Base-by-base conservation (phyloP, 1,284 basidiomycete genomes). In the Ganoderma resinaceum region DNA sequence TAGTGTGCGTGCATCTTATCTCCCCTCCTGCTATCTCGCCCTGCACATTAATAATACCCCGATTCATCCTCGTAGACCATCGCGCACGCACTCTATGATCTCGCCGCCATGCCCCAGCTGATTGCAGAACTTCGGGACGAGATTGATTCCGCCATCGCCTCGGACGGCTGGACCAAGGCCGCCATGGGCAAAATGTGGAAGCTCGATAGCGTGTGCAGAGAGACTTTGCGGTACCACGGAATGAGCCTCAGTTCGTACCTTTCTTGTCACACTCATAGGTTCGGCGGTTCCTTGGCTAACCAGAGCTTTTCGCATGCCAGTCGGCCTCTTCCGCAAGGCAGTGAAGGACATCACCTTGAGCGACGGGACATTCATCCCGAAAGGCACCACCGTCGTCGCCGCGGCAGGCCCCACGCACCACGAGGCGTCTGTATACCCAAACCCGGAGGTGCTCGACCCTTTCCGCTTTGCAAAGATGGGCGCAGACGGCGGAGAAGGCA, bases 181-280 rank as follows among this genome's bases (percentile, higher is more conserved):
- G 77, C 82, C 0, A 75, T 88, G 60, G 75, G 72, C 9, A 84
- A 83, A 63, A 81, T 88, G 81, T 75, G 78, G 66, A 84, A 84
- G 65, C 71, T 88, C 29, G 86, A 88, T 69, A 87, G 85, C 70
- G 86, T 88, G 73, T 71, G 88, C 65, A 81, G 83, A 58, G 86
- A 88, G 73, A 81, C 82, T 1, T 80, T 82, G 67, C 78, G 86
- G 11, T 68, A 80, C 52, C 79, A 80, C 43, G 80, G 79, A 0
- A 71, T 79, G 20, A 71, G 61, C 53, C 31, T 53, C 31, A 61
- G 75, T 78, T 55, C 42, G 74, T 69, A 29, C 20, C 5, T 33
- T 11, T n/a, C 6, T 12, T 14, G 23, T 49, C 8, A 9, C 23
- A 11, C 46, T 8, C 11, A 12, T 12, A 12, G 46, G 23, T 4